These are phyloP conservation scores for Rhododendron griersonianum DNA, from an alignment of 148 eudicot species.

Conservation along the genomic window DNA sequence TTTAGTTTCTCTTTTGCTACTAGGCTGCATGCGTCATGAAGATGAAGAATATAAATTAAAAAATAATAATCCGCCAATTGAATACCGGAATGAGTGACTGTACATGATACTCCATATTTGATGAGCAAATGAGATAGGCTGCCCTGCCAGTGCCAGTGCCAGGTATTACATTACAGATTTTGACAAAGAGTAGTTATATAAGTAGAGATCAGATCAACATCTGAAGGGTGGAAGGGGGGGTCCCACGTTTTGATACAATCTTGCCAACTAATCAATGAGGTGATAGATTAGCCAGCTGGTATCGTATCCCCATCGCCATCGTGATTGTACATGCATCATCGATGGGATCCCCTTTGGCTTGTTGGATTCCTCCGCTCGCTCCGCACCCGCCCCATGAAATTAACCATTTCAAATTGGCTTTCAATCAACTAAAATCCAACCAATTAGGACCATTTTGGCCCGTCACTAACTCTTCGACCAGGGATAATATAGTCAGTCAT, in stretches of 20 bases:
- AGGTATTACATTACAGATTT: background rate
- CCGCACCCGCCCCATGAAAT: too few relatives aligned
- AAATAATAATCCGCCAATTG: background rate
- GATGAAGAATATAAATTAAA: background rate
- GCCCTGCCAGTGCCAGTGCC: background rate
- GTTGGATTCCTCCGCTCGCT: too few relatives aligned
- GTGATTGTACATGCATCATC: background rate
- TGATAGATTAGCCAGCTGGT: constrained; percentile 20
- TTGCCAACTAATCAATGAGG: constrained; percentile 27
- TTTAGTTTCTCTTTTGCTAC: background rate
- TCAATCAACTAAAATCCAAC: too few relatives aligned
- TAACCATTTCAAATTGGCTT: too few relatives aligned
- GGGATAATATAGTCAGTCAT: too few relatives aligned
- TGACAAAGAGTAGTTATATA: background rate
- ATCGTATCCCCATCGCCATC: background rate
- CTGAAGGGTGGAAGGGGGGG: constrained; percentile 8
- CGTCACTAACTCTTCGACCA: too few relatives aligned
- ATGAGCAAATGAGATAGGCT: background rate
- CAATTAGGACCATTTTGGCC: background rate
- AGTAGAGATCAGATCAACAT: constrained; percentile 27
- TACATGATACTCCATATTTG: background rate
- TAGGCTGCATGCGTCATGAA: background rate
- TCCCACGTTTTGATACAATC: constrained; percentile 10
- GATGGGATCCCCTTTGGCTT: too few relatives aligned
- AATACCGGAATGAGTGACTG: background rate